A percentile compares a stretch with the other conserved stretches of the same genome.
Conservation (phyloP, 2,329 filamentous ascomycete genomes). For the Pseudogymnoascus sp. region DNA sequence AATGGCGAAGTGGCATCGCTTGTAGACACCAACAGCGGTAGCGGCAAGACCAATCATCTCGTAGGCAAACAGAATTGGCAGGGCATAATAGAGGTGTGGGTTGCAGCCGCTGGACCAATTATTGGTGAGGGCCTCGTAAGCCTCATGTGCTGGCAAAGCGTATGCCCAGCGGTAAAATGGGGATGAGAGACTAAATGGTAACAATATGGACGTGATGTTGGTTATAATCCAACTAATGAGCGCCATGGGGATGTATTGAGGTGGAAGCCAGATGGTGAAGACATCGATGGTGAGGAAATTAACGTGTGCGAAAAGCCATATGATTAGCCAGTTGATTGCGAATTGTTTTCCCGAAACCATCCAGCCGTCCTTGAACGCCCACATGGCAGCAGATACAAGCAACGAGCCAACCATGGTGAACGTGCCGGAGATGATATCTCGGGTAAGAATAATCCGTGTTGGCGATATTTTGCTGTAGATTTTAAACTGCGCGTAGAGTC, state of each 20-base stretch:
- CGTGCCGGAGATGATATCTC: slow-evolving; percentile 19
- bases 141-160: slow-evolving; percentile 53
- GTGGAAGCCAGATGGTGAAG: slow-evolving; percentile 19
- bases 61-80: slow-evolving; percentile 35
- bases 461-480: slow-evolving; percentile 5
- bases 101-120: slow-evolving; percentile 33
- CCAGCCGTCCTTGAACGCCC: slow-evolving; percentile 36
- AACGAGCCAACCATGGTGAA: slow-evolving; percentile 26
- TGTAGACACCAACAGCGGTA: slow-evolving; percentile 24
- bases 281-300: slow-evolving; percentile 26
- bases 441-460: slow-evolving; percentile 17
- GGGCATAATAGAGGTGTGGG: slow-evolving; percentile 28
- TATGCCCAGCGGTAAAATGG: slow-evolving; percentile 53
- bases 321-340: slow-evolving; percentile 47
- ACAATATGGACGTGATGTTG: slow-evolving; percentile 52
- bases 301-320: slow-evolving; percentile 49
- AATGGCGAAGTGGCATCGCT: slow-evolving; percentile 26
- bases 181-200: slow-evolving; percentile 47
- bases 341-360: slow-evolving; percentile 42
- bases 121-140: slow-evolving; percentile 33
- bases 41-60: slow-evolving; percentile 21
- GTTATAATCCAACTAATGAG: slow-evolving; percentile 52
- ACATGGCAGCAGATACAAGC: slow-evolving; percentile 31
- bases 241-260: slow-evolving; percentile 30
- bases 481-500: slow-evolving; percentile 14